Base-by-base conservation (phyloP, 164 flowering plant species). In the Litsea cubeba region DNA sequence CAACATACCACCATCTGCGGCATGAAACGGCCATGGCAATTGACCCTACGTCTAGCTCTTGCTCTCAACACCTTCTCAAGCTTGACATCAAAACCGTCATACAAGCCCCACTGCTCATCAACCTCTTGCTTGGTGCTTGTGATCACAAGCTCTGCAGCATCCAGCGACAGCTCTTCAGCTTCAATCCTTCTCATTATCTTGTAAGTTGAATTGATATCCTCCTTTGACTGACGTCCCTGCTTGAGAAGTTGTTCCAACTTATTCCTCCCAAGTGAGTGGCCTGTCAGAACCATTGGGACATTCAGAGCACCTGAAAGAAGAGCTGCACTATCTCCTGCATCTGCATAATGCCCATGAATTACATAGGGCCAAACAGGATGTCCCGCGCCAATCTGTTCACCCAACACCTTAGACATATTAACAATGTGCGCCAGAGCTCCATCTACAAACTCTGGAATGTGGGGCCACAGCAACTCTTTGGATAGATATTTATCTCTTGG, bases 261-360 rank as follows among this genome's bases (percentile, higher is more conserved):
- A 81, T 96, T 98, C 62, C 97, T 86, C 23, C 99, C 99, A 75
- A 96, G 97, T 23, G 99, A 96, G 77, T 96, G 99, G 18, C 99
- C 99, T 62, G 99, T 94, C 75, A 96, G 92, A 75, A 94, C 77
- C 99, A 96, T 96, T 12, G 99, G 99, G 4, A 96, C 99, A 86
- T 94, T 96, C 65, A 96, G 77, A 60, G 98, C 97, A 66, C 99
- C 99, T 50, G 99, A 96, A 12, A 96, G 84, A 77, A 96, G 95
- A 76, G 99, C 93, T 68, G 93, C 95, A 72, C 94, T 85, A 51
- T 96, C 96, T 20, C 99, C 99, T 7, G 98, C 99, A 94, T 96
- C 99, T 28, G 99, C 99, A 86, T 94, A 96, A 73, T 96, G 99
- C 30, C 99, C 99, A 82, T 96, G 99, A 72, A 96, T 91, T 30